phyloP scores from a whole-genome alignment of 352 stramenopile species.

The Phytophthora megakarya region DNA sequence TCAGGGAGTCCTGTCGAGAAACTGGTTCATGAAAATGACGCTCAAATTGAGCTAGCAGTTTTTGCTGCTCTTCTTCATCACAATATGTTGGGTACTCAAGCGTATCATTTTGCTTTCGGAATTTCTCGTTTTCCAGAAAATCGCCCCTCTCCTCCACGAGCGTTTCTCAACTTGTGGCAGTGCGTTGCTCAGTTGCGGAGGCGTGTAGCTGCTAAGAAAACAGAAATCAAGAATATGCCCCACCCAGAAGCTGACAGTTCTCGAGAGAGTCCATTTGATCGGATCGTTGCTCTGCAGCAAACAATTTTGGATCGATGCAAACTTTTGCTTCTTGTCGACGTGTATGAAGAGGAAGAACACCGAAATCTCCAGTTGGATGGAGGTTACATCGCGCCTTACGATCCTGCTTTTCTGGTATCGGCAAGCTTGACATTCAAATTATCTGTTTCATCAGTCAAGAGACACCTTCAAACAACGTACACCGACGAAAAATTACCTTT shows the following conservation, averaged over 20 bases:
- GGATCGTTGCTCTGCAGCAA: constrained; percentile 32
- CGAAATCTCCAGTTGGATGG: constrained; percentile 33
- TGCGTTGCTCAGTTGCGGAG: constrained; percentile 58
- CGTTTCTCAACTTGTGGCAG: constrained; percentile 49
- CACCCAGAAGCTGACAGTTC: not conserved
- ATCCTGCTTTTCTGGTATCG: constrained; percentile 35
- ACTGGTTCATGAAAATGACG: constrained; percentile 35
- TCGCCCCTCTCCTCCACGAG: constrained; percentile 19
- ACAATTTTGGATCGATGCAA: constrained; percentile 50
- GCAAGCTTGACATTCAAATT: constrained; percentile 19
- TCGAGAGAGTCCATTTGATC: constrained; percentile 8
- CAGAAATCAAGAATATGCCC: constrained; percentile 41
- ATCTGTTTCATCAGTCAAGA: constrained; percentile 22
- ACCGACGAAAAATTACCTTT: constrained; percentile 38
- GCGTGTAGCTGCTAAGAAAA: constrained; percentile 47
- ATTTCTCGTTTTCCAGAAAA: not conserved
- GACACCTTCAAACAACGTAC: constrained; percentile 40
- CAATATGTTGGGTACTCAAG: constrained; percentile 33
- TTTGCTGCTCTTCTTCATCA: constrained; percentile 73
- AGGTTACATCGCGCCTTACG: constrained; percentile 39
- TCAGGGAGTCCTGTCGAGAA: constrained; percentile 12
- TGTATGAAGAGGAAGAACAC: constrained; percentile 42
- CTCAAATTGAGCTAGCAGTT: constrained; percentile 50
- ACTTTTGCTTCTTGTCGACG: constrained; percentile 41
- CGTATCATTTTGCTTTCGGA: constrained; percentile 38